Base-by-base conservation (phyloP, 106 monocot species). In the Dendrobium chrysotoxum region DNA sequence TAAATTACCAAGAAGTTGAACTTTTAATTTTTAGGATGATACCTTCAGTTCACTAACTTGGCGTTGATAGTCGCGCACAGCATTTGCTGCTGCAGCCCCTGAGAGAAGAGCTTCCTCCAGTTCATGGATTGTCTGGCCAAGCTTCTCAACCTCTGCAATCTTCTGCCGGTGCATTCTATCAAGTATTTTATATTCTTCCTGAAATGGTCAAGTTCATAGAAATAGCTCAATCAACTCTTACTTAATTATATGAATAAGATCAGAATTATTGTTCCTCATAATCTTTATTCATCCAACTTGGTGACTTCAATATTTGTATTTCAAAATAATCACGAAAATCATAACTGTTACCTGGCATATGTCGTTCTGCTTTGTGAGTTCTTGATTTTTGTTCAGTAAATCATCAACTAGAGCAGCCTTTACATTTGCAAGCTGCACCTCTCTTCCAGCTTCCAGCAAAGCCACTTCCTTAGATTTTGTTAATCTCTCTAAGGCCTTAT, bases 111-210 rank as follows among this genome's bases (percentile, higher is more conserved):
- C 84, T 78, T 95, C 95, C 78, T 95, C 95, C 39, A 95, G 83
- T 42, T 95, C 92, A 67, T 53, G 85, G 18, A 93, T 91, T 25
- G 89, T 88, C 79, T 89, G 87, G 45, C 85, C 78, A 26, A 95
- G 73, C 50, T 93, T 95, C 83, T 95, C 95, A 75, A 95, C 91
- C 82, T 95, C 95, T 16, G 91, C 87, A 82, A 93, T 87, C 84
- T 95, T 95, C 78, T 92, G 92, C 23, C 95, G 90, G 38, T 93
- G 93, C 87, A 95, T 82, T 77, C 85, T 93, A 80, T 95, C 95
- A 65, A 95, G 67, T 50, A 95, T 95, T 83, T 89, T 95, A 66
- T 95, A 88, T 67, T 95, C 95, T 83, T 95, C 95, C 92, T 95
- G 85, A 45, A 44, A 85, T 18, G 55, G 38, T 16, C 4, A 71